Evolutionary conservation across 805 yeast species (phyloP).

Genomic region (Cyberlindnera xishuangbannaensis): DNA sequence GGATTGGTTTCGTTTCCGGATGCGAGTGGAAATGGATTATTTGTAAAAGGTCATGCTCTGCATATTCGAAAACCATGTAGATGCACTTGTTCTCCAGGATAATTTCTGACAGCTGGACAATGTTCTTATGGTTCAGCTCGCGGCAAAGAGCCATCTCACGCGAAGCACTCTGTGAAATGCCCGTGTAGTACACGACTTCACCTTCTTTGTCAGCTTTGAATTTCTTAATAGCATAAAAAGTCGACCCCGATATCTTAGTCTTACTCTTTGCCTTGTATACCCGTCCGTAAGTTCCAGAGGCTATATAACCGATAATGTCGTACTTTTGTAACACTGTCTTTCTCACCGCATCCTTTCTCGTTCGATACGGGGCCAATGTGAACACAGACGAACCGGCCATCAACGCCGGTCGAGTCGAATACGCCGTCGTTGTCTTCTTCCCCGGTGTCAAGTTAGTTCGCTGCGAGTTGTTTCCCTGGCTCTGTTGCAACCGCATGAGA

Average conservation of each 20-base stretch:
- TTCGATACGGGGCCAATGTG: slow-evolving; percentile 53
- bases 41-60: slow-evolving; percentile 92
- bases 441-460: slow-evolving; percentile 2
- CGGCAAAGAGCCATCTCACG: slow-evolving; percentile 94
- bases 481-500: slow-evolving; percentile 16
- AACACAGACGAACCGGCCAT: slow-evolving; percentile 52
- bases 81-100: slow-evolving; percentile 83
- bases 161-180: slow-evolving; percentile 92
- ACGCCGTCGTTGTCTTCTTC: slow-evolving; percentile 10
- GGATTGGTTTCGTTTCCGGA: slow-evolving; percentile 55
- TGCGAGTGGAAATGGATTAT: slow-evolving; percentile 93
- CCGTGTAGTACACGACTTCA: slow-evolving; percentile 84
- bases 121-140: slow-evolving; percentile 74
- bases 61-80: slow-evolving; percentile 92
- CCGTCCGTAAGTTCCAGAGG: slow-evolving; percentile 97
- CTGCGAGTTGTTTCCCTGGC: slow-evolving; percentile 6
- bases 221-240: slow-evolving; percentile 89
- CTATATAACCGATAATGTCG: slow-evolving; percentile 89
- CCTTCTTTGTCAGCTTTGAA: slow-evolving; percentile 93
- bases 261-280: slow-evolving; percentile 79
- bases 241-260: slow-evolving; percentile 15
- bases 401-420: slow-evolving; percentile 35
- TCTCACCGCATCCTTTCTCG: slow-evolving; percentile 59
- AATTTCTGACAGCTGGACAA: slow-evolving; percentile 75
- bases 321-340: slow-evolving; percentile 77